Evolutionary conservation across 169 alveolate genomes (phyloP), one percentile per base, ranked within the genome.

Genomic region (Plasmodium adleri): DNA sequence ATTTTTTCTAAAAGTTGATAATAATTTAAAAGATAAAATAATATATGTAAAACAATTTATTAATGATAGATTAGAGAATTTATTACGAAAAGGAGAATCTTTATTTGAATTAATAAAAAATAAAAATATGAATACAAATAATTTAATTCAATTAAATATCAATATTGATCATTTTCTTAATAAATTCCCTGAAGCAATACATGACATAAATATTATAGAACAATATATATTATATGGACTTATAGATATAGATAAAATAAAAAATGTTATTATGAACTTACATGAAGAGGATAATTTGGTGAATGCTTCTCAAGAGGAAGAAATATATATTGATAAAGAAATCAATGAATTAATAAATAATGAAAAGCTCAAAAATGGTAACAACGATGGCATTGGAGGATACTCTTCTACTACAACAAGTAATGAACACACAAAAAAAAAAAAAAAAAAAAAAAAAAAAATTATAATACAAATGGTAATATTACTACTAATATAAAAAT

Each of bases 1-100:
- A 54, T 78, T 78, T 58, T 52, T 60, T 70, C 26, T 78, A 70
- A 78, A 78, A 26, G 89, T 59, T n/a, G 49, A 66, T 58, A 78
- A 54, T 47, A 39, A 56, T 43, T 22, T 12, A 52, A 62, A 54
- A 32, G 89, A 78, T 17, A 78, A 78, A 52, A 47, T 43, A 67
- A 64, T 56, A 39, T 66, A 49, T 58, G 89, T 78, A 45, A 78
- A 64, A 52, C 64, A 78, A 13, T 78, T 78, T 59, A 39, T 78
- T 39, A 78, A 78, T 39, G 56, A 64, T 49, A 67, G 89, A 43
- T 64, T 78, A 78, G 76, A 78, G 20, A 71, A 78, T 56, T 78
- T 78, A 78, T 43, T 78, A 78, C 64, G 20, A 50, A 78, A 78
- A 66, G 89, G 73, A 20, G 89, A 78, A 50, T 24, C 13, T 1